Base-by-base conservation (phyloP, 768 basidiomycete species). In the Jaapia argillacea region DNA sequence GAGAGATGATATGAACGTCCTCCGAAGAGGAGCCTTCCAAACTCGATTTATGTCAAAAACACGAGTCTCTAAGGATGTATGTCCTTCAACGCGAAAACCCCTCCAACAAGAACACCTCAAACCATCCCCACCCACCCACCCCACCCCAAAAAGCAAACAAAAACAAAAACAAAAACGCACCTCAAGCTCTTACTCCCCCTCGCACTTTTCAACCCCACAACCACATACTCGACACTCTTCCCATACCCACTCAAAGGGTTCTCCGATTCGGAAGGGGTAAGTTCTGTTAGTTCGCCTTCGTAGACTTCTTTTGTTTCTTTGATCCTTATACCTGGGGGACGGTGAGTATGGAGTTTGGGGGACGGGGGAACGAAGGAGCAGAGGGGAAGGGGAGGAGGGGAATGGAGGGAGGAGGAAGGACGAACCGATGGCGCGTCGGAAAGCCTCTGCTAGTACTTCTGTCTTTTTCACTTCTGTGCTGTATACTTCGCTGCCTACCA, bases 261-360 rank as follows among this genome's bases (percentile, higher is more conserved):
- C 62, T 98, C 94, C 12, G 94, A 77, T 66, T 98, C 96, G 18
- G 89, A 79, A 2, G 96, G 96, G 3, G 94, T 96, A 47, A 98
- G 67, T 57, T 98, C 94, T 6, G 94, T 98, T 14, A 99, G 87
- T 65, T 99, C 94, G 47, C 96, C 94, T 61, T 98, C 94, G 62
- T 93, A 98, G 5, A 98, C 92, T 57, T 96, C 91, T 60, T 99
- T 98, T 4, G 93, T 97, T 64, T 98, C 96, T 63, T 98, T 98
- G 71, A 98, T 96, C 59, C 94, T 80, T 27, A 98, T 74, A 38
- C 94, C 93, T 93, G 58, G 10, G 35, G 18, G 38, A 40, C 6
- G 39, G 21, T 25, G 23, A 49, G 43, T 21, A 47, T 2, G 26
- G 6, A 13, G 6, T 5, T 7, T 3, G 28, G 5, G 23, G 26